Evolutionary conservation across 805 yeast species (phyloP).

Genomic region (Sugiyamaella valdiviana): DNA sequence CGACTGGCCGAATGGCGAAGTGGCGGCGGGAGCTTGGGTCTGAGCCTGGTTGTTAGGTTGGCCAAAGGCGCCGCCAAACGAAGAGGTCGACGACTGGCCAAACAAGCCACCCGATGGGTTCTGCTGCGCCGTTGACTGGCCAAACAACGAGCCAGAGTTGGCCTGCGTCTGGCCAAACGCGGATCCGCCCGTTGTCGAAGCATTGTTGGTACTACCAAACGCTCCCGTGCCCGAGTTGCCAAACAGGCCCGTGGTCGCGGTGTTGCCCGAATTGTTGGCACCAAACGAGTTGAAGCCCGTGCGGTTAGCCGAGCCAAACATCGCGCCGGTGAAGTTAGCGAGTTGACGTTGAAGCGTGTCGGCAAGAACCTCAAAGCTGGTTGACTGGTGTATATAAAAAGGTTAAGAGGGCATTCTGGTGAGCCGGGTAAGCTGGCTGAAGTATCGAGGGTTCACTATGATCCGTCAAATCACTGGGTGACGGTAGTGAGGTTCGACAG

Average conservation of each 20-base stretch:
- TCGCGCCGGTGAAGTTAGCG: conserved; percentile 5
- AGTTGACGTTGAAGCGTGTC: too few relatives aligned
- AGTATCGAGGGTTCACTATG: too few relatives aligned
- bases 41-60: conserved; percentile 8
- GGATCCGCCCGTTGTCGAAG: conserved; percentile 6
- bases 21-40: conserved; percentile 6
- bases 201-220: conserved; percentile 2
- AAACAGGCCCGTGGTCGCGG: conserved; percentile 12
- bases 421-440: neutral
- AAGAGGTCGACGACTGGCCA: conserved; percentile 22
- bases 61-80: conserved; percentile 21
- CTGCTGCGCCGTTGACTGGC: conserved; percentile 28
- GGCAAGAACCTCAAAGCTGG: too few relatives aligned
- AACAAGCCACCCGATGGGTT: conserved; percentile 22
- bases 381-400: neutral
- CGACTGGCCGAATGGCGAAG: conserved; percentile 18
- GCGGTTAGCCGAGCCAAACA: conserved; percentile 20
- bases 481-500: too few relatives aligned
- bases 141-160: conserved; percentile 23
- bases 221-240: conserved; percentile 13
- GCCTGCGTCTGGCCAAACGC: conserved; percentile 20
- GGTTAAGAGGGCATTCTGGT: neutral
- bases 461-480: too few relatives aligned
- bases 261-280: conserved; percentile 14
- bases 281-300: conserved; percentile 19